Conservation (phyloP, 306 rosid genomes). For the Glycine latifolia region DNA sequence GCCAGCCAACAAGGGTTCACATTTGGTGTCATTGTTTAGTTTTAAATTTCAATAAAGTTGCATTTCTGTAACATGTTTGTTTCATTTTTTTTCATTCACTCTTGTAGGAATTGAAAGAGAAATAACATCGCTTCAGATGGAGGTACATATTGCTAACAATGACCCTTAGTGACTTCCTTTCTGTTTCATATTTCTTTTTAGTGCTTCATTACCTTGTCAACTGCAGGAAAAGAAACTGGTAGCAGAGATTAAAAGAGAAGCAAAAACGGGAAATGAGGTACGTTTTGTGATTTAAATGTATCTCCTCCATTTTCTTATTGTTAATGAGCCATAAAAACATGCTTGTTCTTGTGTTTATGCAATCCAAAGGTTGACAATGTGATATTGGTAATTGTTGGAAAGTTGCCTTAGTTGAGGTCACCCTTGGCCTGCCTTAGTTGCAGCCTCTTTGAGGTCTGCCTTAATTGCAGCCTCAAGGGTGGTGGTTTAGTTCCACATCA, state of each 20-base stretch:
- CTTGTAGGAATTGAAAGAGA: constrained; percentile 87
- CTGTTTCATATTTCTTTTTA: constrained; percentile 23
- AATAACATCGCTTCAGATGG: constrained; percentile 89
- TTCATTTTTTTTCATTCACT: not conserved
- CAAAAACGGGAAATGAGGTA: constrained; percentile 97
- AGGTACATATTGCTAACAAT: constrained; percentile 59
- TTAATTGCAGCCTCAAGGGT: too few species aligned
- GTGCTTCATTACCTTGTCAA: constrained; percentile 37
- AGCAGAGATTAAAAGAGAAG: constrained; percentile 88
- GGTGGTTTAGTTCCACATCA: too few species aligned
- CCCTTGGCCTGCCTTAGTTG: too few species aligned
- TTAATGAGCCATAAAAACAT: not conserved
- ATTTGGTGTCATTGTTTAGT: not conserved
- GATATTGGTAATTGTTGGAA: not conserved
- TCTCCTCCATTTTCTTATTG: constrained; percentile 22
- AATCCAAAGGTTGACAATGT: not conserved
- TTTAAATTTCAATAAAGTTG: constrained; percentile 13
- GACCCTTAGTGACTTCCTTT: constrained; percentile 23
- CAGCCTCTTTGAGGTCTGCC: too few species aligned
- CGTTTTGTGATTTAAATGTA: not conserved
- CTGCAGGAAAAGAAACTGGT: constrained; percentile 89
- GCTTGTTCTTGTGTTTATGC: not conserved
- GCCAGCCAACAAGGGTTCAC: too few species aligned
- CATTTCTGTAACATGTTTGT: not conserved
- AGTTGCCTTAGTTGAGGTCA: too few species aligned